Base-by-base conservation (phyloP, 2,329 filamentous ascomycete genomes). In the Decorospora gaudefroyi region DNA sequence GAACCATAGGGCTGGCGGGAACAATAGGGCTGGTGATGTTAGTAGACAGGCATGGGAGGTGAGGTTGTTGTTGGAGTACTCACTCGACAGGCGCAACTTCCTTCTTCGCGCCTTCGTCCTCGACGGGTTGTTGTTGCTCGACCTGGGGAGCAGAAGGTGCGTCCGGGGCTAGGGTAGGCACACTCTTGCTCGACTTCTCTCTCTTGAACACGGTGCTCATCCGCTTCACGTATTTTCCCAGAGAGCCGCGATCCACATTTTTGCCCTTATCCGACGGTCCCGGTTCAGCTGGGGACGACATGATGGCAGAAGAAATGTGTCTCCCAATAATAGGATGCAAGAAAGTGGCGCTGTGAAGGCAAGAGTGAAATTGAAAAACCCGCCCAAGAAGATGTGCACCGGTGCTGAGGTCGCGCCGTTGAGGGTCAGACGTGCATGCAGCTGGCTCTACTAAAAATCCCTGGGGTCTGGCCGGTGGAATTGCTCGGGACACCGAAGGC, bases 201-300 rank as follows among this genome's bases (percentile, higher is more conserved):
- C 61, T 57, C 62, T 62, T 65, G 56, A 70, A 69, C 8, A 71
- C 67, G 31, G 63, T 69, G 55, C 65, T 65, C 61, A 72, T 69
- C 37, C 67, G 56, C 66, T 71, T 71, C 30, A 72, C 64, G 37
- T 71, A 72, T 49, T 67, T 70, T 7, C 66, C 66, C 56, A 71
- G 40, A 42, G 61, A 64, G 33, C 65, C 58, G 22, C 64, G 61
- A 27, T 68, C 60, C 13, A 34, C 52, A 22, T 57, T 56, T 27
- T 64, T 60, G 30, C 22, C 28, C 43, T 42, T 42, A 28, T 54
- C 53, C 12, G 61, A 28, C 22, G 55, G 49, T 12, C 37, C 55
- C 16, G 51, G 9, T 22, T 42, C 47, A 10, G 39, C 32, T 32
- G 64, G 53, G 25, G 61, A 57, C 43, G 64, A 63, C 66, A 69